Percentiles rank a stretch among this genome's conserved stretches.
These are phyloP conservation scores for Phytophthora tubulina DNA, from an alignment of 352 stramenopile genomes.

Conservation along the genomic window DNA sequence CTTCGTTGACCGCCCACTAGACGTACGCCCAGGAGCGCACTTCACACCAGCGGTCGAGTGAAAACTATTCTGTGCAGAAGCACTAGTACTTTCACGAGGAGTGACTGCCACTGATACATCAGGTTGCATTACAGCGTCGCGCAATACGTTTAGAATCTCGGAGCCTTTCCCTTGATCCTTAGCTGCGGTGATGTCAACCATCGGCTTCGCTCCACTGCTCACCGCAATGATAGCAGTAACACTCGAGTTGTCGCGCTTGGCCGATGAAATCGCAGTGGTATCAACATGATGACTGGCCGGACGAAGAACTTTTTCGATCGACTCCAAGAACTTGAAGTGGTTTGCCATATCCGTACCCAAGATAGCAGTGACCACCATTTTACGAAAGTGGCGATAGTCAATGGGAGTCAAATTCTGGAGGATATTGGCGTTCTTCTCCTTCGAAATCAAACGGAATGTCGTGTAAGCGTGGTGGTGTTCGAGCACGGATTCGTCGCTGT, in stretches of 20 bases:
- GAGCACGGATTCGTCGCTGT: constrained; percentile 91
- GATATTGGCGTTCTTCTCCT: constrained; percentile 89
- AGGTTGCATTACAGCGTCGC: constrained; percentile 71
- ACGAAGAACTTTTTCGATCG: constrained; percentile 76
- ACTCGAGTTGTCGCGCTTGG: constrained; percentile 51
- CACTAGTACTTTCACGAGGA: constrained; percentile 38
- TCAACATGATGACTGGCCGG: constrained; percentile 64
- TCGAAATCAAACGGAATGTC: constrained; percentile 87
- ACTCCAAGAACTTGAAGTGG: constrained; percentile 90
- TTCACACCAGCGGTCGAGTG: constrained; percentile 28
- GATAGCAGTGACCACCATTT: constrained; percentile 91
- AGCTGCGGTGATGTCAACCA: constrained; percentile 28
- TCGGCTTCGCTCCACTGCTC: constrained; percentile 33
- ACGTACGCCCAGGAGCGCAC: constrained; percentile 24
- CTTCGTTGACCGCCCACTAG: constrained; percentile 42
- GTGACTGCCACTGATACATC: constrained; percentile 50
- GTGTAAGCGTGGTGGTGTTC: constrained; percentile 91
- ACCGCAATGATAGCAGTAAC: constrained; percentile 36
- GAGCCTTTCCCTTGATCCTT: constrained; percentile 35
- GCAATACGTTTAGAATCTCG: constrained; percentile 57
- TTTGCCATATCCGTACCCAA: constrained; percentile 92
- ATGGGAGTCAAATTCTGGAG: constrained; percentile 75
- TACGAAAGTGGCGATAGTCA: constrained; percentile 85
- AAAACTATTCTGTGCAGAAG: constrained; percentile 37
- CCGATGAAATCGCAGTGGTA: constrained; percentile 44